A percentile compares a stretch with the other conserved stretches of the same genome.
phyloP scores from a whole-genome alignment of 176 grass and related monocot genomes.

The Puya raimondii region DNA sequence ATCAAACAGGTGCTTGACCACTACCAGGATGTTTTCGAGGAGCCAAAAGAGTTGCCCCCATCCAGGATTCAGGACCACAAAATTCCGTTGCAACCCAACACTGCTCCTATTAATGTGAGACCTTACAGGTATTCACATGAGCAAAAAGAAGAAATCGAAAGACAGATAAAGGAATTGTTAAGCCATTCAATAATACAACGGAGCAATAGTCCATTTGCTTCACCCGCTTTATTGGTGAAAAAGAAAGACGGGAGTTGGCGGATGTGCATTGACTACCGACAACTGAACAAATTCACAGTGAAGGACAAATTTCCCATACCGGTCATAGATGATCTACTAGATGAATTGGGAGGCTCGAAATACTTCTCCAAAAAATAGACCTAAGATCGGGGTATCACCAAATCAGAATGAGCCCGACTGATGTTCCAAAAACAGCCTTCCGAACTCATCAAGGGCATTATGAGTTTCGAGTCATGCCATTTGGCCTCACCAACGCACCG shows the following conservation, averaged over 20 bases:
- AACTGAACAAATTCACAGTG: neutral
- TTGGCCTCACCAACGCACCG: neutral
- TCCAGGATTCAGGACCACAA: neutral
- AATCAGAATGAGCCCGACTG: neutral
- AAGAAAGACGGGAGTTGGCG: constrained; percentile 4
- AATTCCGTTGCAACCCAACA: neutral
- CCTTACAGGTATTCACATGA: neutral
- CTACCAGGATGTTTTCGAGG: neutral
- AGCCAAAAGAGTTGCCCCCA: neutral
- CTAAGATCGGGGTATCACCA: constrained; percentile 6
- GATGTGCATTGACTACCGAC: neutral
- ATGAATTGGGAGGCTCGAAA: neutral
- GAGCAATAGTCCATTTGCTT: neutral
- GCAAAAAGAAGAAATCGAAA: neutral
- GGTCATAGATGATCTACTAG: constrained; percentile 1
- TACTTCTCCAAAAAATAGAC: constrained; percentile 5
- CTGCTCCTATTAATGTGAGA: neutral
- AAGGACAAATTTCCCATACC: constrained; percentile 4
- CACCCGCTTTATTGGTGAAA: neutral
- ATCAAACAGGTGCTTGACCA: neutral
- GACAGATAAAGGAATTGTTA: neutral
- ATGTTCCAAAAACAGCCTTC: neutral
- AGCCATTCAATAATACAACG: neutral
- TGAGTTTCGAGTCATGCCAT: neutral
- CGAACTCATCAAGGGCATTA: constrained; percentile 10